Evolutionary conservation across 495 filamentous ascomycete species (phyloP), one percentile per base, ranked within the genome.

Genomic region (Chaetomium fimeti): DNA sequence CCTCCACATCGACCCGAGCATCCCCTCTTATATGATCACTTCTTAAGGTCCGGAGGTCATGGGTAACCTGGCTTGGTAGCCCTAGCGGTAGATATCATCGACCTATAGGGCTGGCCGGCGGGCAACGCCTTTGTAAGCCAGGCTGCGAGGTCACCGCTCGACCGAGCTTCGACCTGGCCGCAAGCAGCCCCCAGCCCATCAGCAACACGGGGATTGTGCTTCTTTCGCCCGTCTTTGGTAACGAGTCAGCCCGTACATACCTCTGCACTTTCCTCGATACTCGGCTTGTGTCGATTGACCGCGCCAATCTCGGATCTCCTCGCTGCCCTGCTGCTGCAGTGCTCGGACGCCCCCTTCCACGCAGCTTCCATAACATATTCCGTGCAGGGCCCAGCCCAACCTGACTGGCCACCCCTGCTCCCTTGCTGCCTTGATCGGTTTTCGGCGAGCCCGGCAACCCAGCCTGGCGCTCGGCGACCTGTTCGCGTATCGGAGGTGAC

Each of bases 331-430:
- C n/a, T 24, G 20, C 63, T 69, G 2, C 59, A 58, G 48, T 53
- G 66, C 73, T 72, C 68, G 62, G 73, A 71, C 73, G 38, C 43
- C 2, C 70, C 64, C 70, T 80, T 78, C 76, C 63, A 76, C 71
- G 60, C 59, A 69, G 62, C 64, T 79, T 79, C 76, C 71, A 76
- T 68, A 65, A 67, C 58, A 70, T 74, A 71, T 79, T 77, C 75
- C 71, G 69, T 79, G 72, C 71, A 68, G 73, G 66, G 16, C 38
- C 57, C 32, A 51, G 25, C 16, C n/a, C 36, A 47, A 22, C 1
- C 32, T 2, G 16, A 20, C 43, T 25, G n/a, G 40, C 42, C 40
- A 24, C 22, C 40, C 36, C 49, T 24, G 18, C 20, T 49, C 27
- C 54, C 52, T 20, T 12, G 12, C 20, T 42, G 15, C 22, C 53